Conservation (phyloP, 1,284 basidiomycete genomes). For the Ustilago sp. region DNA sequence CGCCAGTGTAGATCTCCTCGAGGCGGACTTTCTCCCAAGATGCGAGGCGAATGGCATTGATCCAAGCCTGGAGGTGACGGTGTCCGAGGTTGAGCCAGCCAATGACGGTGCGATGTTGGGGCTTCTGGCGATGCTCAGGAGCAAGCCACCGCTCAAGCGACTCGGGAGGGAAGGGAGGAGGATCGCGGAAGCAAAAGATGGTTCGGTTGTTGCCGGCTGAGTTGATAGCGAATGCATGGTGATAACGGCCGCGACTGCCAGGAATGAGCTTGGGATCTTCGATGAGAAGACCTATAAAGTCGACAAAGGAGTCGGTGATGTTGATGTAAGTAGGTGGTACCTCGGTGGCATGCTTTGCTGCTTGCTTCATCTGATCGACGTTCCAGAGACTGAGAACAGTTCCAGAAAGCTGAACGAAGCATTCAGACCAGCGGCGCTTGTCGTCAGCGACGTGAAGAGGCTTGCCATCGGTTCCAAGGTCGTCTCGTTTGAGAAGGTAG, state of each 20-base stretch:
- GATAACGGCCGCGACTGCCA: conserved; percentile 74
- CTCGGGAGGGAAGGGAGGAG: conserved; percentile 59
- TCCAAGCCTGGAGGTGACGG: conserved; percentile 75
- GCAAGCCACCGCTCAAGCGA: conserved; percentile 57
- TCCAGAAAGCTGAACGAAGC: conserved; percentile 85
- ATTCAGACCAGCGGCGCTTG: conserved; percentile 63
- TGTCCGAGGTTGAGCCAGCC: conserved; percentile 64
- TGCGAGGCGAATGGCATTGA: conserved; percentile 87
- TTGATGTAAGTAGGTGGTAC: conserved; percentile 88
- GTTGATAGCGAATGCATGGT: conserved; percentile 85
- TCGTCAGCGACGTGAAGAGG: conserved; percentile 58
- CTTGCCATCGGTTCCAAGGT: conserved; percentile 64
- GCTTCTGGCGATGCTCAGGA: conserved; percentile 53
- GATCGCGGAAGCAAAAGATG: conserved; percentile 75
- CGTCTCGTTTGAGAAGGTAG: conserved; percentile 65
- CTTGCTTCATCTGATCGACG: conserved; percentile 84
- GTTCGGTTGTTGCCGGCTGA: conserved; percentile 92
- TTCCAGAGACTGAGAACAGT: conserved; percentile 92
- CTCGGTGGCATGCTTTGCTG: conserved; percentile 81
- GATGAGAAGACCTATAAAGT: conserved; percentile 73
- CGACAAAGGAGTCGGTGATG: conserved; percentile 80
- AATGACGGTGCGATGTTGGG: conserved; percentile 62
- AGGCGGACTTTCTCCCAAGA: conserved; percentile 95
- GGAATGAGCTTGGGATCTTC: conserved; percentile 72
- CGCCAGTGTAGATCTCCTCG: conserved; percentile 97